Evolutionary conservation across 768 basidiomycete species (phyloP), one percentile per base, ranked within the genome.

Genomic region (Auriscalpium microsporum): DNA sequence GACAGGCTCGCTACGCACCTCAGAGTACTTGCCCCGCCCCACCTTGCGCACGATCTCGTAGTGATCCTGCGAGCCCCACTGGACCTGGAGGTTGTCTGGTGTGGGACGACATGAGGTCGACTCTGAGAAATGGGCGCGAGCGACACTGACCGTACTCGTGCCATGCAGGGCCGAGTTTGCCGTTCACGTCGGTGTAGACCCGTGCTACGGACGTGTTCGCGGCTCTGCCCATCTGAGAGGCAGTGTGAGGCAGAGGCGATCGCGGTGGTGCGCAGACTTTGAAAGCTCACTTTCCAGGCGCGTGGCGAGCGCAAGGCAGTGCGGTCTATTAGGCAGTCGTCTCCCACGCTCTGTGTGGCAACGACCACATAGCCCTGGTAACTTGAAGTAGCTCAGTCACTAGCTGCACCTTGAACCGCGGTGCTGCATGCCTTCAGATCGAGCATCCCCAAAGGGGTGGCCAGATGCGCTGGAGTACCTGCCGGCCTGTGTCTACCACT

Each of bases 11-110:
- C 54, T 56, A 63, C 73, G 52, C 58, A 91, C 93, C 81, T 94
- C 94, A 45, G 90, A 93, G 68, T 95, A 94, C 69, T 97, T 97
- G 58, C 94, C 94, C 59, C 94, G 75, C 21, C 94, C 94, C 8
- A 97, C 94, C 73, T 97, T 97, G 56, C 94, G 79, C 36, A 97
- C 92, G 68, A 97, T 94, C 73, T 97, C 94, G 66, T 97, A 97
- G 71, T 95, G 91, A 73, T 96, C 94, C 73, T 97, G 94, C 7
- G 87, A 81, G 52, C 94, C 94, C 94, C 94, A 97, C 63, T 94
- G 90, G n/a, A 97, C 89, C 71, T 93, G 90, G 11, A 97, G 79
- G 70, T 94, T 94, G 78, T 97, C 91, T 92, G 67, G 57, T 60
- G 61, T 48, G 59, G 53, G 46, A 56, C 48, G 23, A 45, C 54